Percentiles rank a stretch among this genome's conserved stretches.
These are phyloP conservation scores for Trichosporon inkin DNA, from an alignment of 1,284 basidiomycete genomes.

Conservation along the genomic window DNA sequence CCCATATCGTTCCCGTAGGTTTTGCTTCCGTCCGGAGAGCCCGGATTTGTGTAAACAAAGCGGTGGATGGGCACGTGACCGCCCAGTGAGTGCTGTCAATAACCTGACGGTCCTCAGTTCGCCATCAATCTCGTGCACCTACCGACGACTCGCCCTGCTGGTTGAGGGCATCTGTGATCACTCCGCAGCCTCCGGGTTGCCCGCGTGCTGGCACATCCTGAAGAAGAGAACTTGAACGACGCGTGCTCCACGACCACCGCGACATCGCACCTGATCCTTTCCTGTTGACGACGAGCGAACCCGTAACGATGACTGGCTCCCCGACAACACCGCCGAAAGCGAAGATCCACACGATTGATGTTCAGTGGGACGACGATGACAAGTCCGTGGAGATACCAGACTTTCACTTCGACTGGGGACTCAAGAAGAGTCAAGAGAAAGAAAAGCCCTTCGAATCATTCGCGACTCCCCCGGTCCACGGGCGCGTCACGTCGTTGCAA, in stretches of 20 bases:
- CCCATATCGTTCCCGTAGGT: background rate
- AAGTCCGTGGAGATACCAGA: conserved; percentile 38
- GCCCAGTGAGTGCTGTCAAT: background rate
- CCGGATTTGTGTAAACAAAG: conserved; percentile 2
- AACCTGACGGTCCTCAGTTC: background rate
- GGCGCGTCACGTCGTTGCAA: background rate
- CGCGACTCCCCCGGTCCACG: background rate
- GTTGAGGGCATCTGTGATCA: background rate
- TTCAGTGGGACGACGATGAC: conserved; percentile 23
- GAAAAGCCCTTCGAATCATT: background rate
- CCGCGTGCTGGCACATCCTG: background rate
- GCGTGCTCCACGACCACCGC: background rate
- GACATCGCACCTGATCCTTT: too few relatives aligned
- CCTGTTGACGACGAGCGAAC: background rate
- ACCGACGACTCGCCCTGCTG: conserved; percentile 2
- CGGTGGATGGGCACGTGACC: background rate
- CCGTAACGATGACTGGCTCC: background rate
- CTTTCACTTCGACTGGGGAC: conserved; percentile 41
- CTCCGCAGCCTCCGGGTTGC: conserved; percentile 6
- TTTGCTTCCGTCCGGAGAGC: background rate
- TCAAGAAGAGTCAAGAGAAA: conserved; percentile 8
- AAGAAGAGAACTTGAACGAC: background rate
- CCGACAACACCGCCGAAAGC: background rate
- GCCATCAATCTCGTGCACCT: conserved; percentile 1
- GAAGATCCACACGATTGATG: background rate